Evolutionary conservation across 208 protist species (phyloP).

Genomic region (Angomonas ambiguus): DNA sequence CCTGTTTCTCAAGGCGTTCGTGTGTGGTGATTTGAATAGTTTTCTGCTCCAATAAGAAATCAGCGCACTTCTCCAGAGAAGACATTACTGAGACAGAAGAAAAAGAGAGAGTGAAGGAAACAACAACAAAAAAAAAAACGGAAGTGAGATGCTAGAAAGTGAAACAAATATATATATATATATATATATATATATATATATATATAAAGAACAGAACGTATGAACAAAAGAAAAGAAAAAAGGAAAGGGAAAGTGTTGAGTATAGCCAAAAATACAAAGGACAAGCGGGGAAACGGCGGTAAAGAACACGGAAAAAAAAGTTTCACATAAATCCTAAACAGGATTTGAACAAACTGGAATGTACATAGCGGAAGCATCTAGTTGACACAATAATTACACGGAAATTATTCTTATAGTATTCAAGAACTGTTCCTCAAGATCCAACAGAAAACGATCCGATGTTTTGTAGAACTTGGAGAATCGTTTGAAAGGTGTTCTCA

Average conservation of each 20-base stretch:
- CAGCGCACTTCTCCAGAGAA: conserved; percentile 58
- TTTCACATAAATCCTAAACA: background rate
- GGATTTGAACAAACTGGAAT: background rate
- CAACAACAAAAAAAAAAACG: conserved; percentile 6
- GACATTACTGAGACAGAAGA: conserved; percentile 22
- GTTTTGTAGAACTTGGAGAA: background rate
- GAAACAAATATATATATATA: background rate
- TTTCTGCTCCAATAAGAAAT: conserved; percentile 73
- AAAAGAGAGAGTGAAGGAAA: conserved; percentile 10
- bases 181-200: background rate
- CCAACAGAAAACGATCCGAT: background rate
- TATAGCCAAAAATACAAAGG: background rate
- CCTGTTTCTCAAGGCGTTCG: conserved; percentile 54
- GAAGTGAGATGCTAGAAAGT: background rate
- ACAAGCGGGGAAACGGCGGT: background rate
- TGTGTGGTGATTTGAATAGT: conserved; percentile 58
- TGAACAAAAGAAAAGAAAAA: conserved; percentile 1
- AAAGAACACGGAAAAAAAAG: background rate
- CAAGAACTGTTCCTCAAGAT: conserved; percentile 1
- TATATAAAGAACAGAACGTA: background rate
- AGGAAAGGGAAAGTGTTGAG: conserved; percentile 1
- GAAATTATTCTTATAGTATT: background rate
- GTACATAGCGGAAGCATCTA: no score
- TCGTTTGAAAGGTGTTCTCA: background rate
- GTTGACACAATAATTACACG: background rate